Evolutionary conservation across 163 green algal genomes (phyloP).

Genomic region (Chlorella variabilis): DNA sequence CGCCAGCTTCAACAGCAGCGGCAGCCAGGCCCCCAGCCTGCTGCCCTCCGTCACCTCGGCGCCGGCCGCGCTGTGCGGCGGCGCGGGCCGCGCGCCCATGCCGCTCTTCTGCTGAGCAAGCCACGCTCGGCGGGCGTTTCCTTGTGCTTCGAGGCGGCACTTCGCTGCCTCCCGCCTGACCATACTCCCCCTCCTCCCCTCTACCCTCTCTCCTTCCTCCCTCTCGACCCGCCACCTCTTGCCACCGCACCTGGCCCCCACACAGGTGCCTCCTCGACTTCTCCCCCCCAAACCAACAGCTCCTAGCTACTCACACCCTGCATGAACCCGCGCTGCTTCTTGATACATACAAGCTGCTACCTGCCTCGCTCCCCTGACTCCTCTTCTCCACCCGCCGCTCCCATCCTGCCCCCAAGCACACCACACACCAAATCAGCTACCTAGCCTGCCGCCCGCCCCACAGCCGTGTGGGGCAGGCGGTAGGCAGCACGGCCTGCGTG

Average conservation of each 20-base stretch:
- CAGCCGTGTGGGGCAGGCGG: too few relatives aligned
- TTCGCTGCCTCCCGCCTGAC: background rate
- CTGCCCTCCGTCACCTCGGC: background rate
- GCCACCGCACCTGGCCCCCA: too few relatives aligned
- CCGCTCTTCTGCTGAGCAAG: conserved; percentile 33
- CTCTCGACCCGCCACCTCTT: background rate
- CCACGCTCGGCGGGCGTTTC: background rate
- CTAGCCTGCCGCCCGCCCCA: too few relatives aligned
- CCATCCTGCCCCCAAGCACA: background rate
- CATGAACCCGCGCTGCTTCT: background rate
- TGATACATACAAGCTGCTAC: background rate
- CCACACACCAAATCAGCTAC: background rate
- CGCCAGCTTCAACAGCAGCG: conserved; percentile 17
- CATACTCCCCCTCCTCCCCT: background rate
- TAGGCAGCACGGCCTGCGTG: too few relatives aligned
- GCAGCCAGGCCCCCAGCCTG: background rate
- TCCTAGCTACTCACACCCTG: background rate
- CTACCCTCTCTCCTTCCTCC: background rate
- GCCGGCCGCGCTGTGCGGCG: background rate
- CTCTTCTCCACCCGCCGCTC: background rate
- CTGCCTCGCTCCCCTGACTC: background rate
- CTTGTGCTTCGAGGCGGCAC: background rate
- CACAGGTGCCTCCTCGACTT: too few relatives aligned
- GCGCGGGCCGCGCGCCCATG: background rate
- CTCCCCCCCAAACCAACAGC: background rate